These are phyloP conservation scores for Histomonas meleagridis DNA, from an alignment of 208 protist species.

Conservation along the genomic window DNA sequence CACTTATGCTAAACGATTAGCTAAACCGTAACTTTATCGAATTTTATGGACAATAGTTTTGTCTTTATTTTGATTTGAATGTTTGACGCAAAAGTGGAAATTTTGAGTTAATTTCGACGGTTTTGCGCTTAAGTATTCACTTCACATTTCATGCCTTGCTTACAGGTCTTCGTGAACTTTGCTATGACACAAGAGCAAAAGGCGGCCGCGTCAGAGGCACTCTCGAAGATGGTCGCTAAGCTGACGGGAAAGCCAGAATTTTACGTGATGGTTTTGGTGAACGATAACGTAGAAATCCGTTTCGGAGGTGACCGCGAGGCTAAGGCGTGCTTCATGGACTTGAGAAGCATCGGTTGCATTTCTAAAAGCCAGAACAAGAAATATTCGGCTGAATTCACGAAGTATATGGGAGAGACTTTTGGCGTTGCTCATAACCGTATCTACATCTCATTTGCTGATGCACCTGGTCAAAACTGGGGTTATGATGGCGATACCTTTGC, in stretches of 20 bases:
- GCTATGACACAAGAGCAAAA: neutral
- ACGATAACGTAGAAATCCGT: neutral
- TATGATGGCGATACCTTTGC: conserved; percentile 17
- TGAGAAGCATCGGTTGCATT: neutral
- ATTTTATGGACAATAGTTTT: too few relatives aligned
- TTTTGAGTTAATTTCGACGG: too few relatives aligned
- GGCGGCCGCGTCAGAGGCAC: neutral
- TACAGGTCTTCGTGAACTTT: neutral
- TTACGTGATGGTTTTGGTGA: neutral
- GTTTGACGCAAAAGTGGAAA: too few relatives aligned
- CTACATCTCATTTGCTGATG: neutral
- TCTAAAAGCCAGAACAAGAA: neutral
- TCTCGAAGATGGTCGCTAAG: neutral
- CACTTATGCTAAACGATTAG: neutral
- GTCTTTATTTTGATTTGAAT: too few relatives aligned
- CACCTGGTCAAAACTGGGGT: neutral
- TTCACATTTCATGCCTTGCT: neutral
- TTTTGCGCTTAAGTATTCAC: too few relatives aligned
- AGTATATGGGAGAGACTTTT: neutral
- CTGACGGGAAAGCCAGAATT: neutral
- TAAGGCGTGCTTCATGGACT: neutral
- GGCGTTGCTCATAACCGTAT: neutral
- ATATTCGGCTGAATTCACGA: neutral
- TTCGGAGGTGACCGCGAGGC: neutral
- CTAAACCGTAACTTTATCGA: too few relatives aligned